Base-by-base conservation (phyloP, 2,329 filamentous ascomycete genomes). In the Harringtonia lauricola region DNA sequence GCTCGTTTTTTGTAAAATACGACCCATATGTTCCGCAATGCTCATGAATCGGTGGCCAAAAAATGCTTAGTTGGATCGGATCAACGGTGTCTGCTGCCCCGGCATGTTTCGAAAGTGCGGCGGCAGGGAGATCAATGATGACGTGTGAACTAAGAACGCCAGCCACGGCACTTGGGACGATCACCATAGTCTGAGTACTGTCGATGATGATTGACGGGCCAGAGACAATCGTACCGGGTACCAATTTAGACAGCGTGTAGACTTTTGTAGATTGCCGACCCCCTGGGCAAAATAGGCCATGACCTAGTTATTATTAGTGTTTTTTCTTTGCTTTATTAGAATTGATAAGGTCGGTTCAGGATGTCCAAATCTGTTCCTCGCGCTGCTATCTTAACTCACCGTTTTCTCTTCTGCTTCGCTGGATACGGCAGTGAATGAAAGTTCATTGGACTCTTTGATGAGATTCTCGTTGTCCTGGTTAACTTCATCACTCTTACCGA, bases 141-240 rank as follows among this genome's bases (percentile, higher is more conserved):
- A 95, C 86, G 54, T 95, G 90, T 0, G 86, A 92, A 48, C 86
- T 73, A 14, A 94, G 79, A 19, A 94, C 70, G 29, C 87, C 63
- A 0, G 89, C 89, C 22, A 77, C 77, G 2, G 86, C 76, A 19
- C 75, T 75, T 0, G 89, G 89, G 0, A 85, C 85, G 2, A 95
- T 79, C 0, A 95, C 86, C 49, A 95, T 92, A 0, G 89, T 95
- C 62, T 95, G 89, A 1, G 84, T 89, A 8, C 82, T 82, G 55
- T 89, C 89, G 3, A 86, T 86, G 44, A 95, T 72, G 61, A 95
- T 86, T 1, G 87, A 87, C 1, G 89, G 88, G 0, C 89, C 88
- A 39, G 71, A 67, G 42, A 94, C 68, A 17, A 77, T 75, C 45
- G 87, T 79, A 2, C 88, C 86, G 6, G 84, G 69, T 2, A 69